Evolutionary conservation across 345 rosid genomes (phyloP).

Genomic region (Odontarrhena argentea): DNA sequence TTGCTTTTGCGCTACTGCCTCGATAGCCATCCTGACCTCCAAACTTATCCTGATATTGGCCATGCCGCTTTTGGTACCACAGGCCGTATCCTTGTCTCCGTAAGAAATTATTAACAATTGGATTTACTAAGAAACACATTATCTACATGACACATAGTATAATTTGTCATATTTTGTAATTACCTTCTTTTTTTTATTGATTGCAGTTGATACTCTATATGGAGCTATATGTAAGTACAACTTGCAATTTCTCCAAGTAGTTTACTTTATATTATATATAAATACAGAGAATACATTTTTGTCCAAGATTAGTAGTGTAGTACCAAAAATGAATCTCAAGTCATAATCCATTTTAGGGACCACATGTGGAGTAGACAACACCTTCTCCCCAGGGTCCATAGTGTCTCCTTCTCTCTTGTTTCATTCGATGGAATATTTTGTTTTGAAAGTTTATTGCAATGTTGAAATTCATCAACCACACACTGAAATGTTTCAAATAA

Average conservation of each 20-base stretch:
- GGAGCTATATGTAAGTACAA: conserved; percentile 89
- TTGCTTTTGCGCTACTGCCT: conserved; percentile 77
- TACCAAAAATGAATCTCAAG: conserved; percentile 13
- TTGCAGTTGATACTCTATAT: conserved; percentile 75
- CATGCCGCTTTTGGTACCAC: conserved; percentile 83
- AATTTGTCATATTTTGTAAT: neutral
- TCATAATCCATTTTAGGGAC: conserved; percentile 27
- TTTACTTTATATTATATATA: neutral
- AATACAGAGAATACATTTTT: conserved; percentile 2
- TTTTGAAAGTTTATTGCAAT: neutral
- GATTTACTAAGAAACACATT: conserved; percentile 15
- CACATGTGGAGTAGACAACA: conserved; percentile 31
- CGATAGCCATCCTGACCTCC: conserved; percentile 82
- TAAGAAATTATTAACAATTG: conserved; percentile 36
- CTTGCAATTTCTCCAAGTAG: conserved; percentile 28
- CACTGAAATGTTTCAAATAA: neutral
- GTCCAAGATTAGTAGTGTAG: neutral
- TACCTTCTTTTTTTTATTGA: conserved; percentile 10
- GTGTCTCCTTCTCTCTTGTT: conserved; percentile 18
- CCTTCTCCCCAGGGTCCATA: conserved; percentile 32
- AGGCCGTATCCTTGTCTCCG: conserved; percentile 78
- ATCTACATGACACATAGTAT: conserved; percentile 1
- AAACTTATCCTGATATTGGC: conserved; percentile 95
- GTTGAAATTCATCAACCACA: conserved; percentile 21
- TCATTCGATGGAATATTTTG: conserved; percentile 5